Conservation (phyloP, 306 rosid genomes). For the Quercus ilex region DNA sequence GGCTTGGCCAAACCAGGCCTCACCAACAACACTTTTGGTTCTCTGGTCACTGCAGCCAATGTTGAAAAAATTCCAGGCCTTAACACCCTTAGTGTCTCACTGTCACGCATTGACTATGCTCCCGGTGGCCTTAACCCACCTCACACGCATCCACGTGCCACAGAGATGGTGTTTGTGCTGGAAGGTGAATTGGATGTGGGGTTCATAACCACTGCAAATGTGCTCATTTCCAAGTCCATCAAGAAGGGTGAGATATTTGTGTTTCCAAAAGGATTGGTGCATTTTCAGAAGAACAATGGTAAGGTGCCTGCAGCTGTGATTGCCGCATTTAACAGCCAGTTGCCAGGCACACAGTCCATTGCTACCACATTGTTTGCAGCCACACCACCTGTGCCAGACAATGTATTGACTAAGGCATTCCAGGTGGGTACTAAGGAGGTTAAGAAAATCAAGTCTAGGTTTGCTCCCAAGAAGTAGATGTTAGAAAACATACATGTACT, state of each 20-base stretch:
- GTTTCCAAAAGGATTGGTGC: constrained; percentile 77
- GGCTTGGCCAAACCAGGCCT: constrained; percentile 63
- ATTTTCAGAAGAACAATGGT: constrained; percentile 82
- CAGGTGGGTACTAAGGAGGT: constrained; percentile 56
- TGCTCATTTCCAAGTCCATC: constrained; percentile 60
- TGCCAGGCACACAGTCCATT: constrained; percentile 73
- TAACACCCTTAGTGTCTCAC: constrained; percentile 80
- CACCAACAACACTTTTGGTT: constrained; percentile 69
- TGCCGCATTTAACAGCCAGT: constrained; percentile 75
- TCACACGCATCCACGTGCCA: constrained; percentile 94
- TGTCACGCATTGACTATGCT: constrained; percentile 79
- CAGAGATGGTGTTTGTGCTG: constrained; percentile 74
- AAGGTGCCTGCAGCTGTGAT: constrained; percentile 52
- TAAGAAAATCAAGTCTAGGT: constrained; percentile 57
- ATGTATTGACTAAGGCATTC: constrained; percentile 66
- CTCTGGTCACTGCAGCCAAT: constrained; percentile 66
- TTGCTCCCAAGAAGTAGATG: constrained; percentile 55
- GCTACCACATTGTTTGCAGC: constrained; percentile 59
- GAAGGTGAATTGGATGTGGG: constrained; percentile 77
- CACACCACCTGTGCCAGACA: constrained; percentile 61
- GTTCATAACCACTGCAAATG: constrained; percentile 66
- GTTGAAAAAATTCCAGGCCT: constrained; percentile 75
- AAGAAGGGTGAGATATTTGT: constrained; percentile 69
- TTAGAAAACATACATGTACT: background rate
- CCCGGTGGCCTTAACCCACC: constrained; percentile 91